Evolutionary conservation across 495 filamentous ascomycete species (phyloP).

Genomic region (Apodospora peruviana): DNA sequence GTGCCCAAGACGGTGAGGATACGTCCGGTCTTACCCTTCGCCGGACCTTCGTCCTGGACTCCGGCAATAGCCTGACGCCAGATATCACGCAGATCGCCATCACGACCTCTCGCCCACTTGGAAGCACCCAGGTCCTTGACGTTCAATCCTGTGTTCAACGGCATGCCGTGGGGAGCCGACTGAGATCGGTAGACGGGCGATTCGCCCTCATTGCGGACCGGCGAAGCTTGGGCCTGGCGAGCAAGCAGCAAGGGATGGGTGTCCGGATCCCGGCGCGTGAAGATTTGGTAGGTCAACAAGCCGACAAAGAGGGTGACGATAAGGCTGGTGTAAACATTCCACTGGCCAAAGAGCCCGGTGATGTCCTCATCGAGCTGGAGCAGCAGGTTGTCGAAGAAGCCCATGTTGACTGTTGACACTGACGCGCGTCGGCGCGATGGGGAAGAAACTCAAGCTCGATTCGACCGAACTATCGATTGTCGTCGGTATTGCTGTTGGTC

Average conservation of each 20-base stretch:
- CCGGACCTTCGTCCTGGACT: slow-evolving; percentile 50
- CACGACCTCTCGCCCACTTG: slow-evolving; percentile 73
- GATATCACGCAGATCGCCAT: slow-evolving; percentile 88
- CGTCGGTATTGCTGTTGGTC: too few species aligned
- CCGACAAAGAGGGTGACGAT: slow-evolving; percentile 55
- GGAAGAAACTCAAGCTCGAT: background rate
- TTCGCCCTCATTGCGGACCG: slow-evolving; percentile 77
- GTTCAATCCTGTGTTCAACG: slow-evolving; percentile 73
- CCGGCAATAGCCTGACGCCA: slow-evolving; percentile 76
- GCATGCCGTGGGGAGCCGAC: slow-evolving; percentile 77
- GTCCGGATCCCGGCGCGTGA: slow-evolving; percentile 63
- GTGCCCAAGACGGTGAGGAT: slow-evolving; percentile 77
- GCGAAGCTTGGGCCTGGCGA: slow-evolving; percentile 70
- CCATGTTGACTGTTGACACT: slow-evolving; percentile 12
- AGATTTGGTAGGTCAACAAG: slow-evolving; percentile 47
- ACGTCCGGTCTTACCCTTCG: slow-evolving; percentile 60
- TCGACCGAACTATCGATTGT: too few species aligned
- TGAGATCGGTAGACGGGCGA: slow-evolving; percentile 76
- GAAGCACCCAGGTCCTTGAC: slow-evolving; percentile 78
- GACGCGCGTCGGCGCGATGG: background rate
- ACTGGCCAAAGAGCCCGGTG: slow-evolving; percentile 63
- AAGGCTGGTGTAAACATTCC: slow-evolving; percentile 69
- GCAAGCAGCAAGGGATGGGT: slow-evolving; percentile 85
- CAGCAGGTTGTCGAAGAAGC: slow-evolving; percentile 41
- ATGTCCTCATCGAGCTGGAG: slow-evolving; percentile 63